These are phyloP conservation scores for Salix purpurea DNA, from an alignment of 345 rosid genomes.

Conservation along the genomic window DNA sequence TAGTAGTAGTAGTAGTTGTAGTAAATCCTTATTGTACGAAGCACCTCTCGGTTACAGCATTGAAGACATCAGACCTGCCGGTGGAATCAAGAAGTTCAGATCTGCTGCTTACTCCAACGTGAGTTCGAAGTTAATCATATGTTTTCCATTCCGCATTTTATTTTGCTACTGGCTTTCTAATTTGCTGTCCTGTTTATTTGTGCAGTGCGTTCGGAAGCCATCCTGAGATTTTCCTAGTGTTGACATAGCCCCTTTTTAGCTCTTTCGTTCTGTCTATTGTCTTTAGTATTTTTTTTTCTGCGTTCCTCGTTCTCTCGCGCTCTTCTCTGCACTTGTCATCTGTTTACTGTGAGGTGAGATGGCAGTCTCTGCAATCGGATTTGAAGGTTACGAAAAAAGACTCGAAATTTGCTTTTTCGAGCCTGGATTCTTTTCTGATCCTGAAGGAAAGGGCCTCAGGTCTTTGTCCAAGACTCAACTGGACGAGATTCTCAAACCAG, in stretches of 20 bases:
- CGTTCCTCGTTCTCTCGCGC: slow-evolving; percentile 42
- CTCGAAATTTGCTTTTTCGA: slow-evolving; percentile 61
- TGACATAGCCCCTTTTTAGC: slow-evolving; percentile 18
- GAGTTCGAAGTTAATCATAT: background rate
- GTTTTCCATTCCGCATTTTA: background rate
- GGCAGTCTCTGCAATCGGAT: slow-evolving; percentile 72
- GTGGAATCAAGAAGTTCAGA: slow-evolving; percentile 34
- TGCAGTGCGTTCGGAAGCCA: slow-evolving; percentile 26
- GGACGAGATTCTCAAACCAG: slow-evolving; percentile 63
- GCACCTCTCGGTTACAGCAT: slow-evolving; percentile 35
- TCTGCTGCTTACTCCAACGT: slow-evolving; percentile 39
- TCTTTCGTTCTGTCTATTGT: background rate
- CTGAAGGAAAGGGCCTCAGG: slow-evolving; percentile 62
- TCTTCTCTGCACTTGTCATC: slow-evolving; percentile 28
- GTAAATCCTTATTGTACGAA: slow-evolving; percentile 26
- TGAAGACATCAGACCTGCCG: slow-evolving; percentile 30
- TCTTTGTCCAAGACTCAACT: slow-evolving; percentile 50
- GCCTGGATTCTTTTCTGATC: slow-evolving; percentile 57
- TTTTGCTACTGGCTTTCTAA: background rate
- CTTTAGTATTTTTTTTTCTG: slow-evolving; percentile 1
- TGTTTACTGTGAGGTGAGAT: slow-evolving; percentile 27
- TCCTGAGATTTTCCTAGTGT: slow-evolving; percentile 17
- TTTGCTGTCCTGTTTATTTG: background rate
- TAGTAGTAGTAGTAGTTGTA: slow-evolving; percentile 30
- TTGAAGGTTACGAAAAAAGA: slow-evolving; percentile 92